These are phyloP conservation scores for Fusarium anguioides DNA, from an alignment of 2,329 filamentous ascomycete genomes.

Conservation along the genomic window DNA sequence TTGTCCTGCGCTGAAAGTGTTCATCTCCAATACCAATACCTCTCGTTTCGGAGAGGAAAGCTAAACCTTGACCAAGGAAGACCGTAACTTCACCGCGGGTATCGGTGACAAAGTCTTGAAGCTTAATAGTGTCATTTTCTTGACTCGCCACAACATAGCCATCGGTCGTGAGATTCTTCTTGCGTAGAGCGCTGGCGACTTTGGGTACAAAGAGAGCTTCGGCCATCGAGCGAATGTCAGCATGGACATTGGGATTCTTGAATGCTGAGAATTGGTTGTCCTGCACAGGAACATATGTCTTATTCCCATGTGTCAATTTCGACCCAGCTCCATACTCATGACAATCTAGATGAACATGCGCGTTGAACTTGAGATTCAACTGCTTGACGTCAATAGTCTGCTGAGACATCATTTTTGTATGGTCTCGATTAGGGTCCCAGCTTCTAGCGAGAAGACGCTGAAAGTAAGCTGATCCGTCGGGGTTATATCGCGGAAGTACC, in stretches of 20 bases:
- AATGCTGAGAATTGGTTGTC: conserved; percentile 49
- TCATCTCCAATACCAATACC: conserved; percentile 47
- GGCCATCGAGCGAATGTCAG: conserved; percentile 43
- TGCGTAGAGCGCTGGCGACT: conserved; percentile 41
- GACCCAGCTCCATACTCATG: conserved; percentile 47
- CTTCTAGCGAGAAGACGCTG: conserved; percentile 46
- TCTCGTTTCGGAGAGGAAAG: conserved; percentile 47
- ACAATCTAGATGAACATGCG: conserved; percentile 48
- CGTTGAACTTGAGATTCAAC: conserved; percentile 43
- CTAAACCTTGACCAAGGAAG: conserved; percentile 45
- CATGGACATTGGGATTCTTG: conserved; percentile 51
- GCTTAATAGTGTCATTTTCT: conserved; percentile 37
- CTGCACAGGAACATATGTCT: conserved; percentile 34
- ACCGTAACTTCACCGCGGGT: conserved; percentile 46
- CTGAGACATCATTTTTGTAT: conserved; percentile 48
- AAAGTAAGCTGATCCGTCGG: conserved; percentile 50
- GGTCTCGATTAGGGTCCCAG: conserved; percentile 50
- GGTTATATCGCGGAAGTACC: conserved; percentile 49
- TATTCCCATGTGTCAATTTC: conserved; percentile 15
- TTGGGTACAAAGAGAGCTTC: conserved; percentile 45
- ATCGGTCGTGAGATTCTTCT: conserved; percentile 40
- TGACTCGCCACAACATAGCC: conserved; percentile 43
- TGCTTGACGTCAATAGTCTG: conserved; percentile 48
- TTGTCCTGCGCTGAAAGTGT: conserved; percentile 46
- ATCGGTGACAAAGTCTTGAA: conserved; percentile 46